phyloP scores from a whole-genome alignment of 495 filamentous ascomycete species.

The Podospora pseudocomata region DNA sequence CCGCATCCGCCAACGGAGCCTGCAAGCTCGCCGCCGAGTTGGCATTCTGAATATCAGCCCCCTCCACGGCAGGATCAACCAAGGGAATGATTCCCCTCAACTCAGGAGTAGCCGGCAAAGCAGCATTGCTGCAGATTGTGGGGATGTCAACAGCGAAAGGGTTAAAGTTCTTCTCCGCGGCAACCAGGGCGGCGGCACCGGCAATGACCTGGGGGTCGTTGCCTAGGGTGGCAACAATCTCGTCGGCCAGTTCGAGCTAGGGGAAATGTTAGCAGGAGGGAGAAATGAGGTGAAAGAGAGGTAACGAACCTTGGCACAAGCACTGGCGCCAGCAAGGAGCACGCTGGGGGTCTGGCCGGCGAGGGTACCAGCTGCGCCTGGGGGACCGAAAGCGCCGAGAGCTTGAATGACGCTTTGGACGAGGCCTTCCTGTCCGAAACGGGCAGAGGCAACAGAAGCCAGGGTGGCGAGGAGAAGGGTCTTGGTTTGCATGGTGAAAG shows the following conservation, averaged over 20 bases:
- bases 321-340: slow-evolving; percentile 53
- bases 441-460: slow-evolving; percentile 45
- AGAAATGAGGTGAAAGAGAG: background rate
- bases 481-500: slow-evolving; percentile 25
- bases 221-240: slow-evolving; percentile 53
- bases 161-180: slow-evolving; percentile 67
- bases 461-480: slow-evolving; percentile 28
- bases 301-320: slow-evolving; percentile 49
- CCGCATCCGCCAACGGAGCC: slow-evolving; percentile 47
- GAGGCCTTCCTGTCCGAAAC: slow-evolving; percentile 54
- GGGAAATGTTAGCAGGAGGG: background rate
- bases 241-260: slow-evolving; percentile 56
- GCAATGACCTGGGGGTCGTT: slow-evolving; percentile 49
- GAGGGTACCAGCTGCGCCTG: slow-evolving; percentile 53
- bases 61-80: slow-evolving; percentile 54
- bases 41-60: slow-evolving; percentile 52
- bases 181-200: slow-evolving; percentile 58
- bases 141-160: slow-evolving; percentile 54
- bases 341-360: slow-evolving; percentile 49
- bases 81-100: slow-evolving; percentile 58
- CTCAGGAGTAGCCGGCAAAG: slow-evolving; percentile 50
- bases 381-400: slow-evolving; percentile 45
- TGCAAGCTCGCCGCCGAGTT: slow-evolving; percentile 46
- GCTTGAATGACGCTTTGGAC: slow-evolving; percentile 44
- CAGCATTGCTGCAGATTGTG: slow-evolving; percentile 53